phyloP scores from a whole-genome alignment of 2,329 filamentous ascomycete genomes.

The Colletotrichum orchidophilum region DNA sequence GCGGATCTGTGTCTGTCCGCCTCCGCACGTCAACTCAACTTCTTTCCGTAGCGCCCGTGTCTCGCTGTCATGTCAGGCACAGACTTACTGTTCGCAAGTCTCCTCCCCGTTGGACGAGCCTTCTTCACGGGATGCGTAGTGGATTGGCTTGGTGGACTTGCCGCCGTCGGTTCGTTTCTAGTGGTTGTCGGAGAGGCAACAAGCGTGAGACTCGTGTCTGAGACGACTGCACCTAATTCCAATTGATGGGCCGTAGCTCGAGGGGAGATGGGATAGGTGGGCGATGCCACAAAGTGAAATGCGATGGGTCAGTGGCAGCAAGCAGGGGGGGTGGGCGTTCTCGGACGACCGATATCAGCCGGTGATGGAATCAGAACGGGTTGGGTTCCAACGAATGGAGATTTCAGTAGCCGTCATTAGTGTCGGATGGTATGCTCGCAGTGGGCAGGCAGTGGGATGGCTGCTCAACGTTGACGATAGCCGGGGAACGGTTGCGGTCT shows the following conservation, averaged over 20 bases:
- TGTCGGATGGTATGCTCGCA: neutral
- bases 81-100: constrained; percentile 29
- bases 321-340: neutral
- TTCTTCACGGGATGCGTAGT: constrained; percentile 11
- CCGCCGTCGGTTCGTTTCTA: constrained; percentile 16
- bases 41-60: constrained; percentile 31
- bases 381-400: neutral
- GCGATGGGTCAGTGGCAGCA: constrained; percentile 1
- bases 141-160: neutral
- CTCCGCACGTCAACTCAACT: constrained; percentile 26
- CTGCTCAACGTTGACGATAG: constrained; percentile 26
- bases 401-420: neutral
- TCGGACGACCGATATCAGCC: neutral
- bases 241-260: neutral
- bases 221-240: constrained; percentile 11
- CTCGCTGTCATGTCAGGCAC: constrained; percentile 34
- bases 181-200: constrained; percentile 17
- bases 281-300: neutral
- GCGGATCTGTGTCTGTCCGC: constrained; percentile 27
- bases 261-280: neutral
- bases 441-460: constrained; percentile 2
- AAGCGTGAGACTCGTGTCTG: constrained; percentile 31
- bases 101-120: constrained; percentile 4
- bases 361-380: neutral
- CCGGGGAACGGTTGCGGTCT: constrained; percentile 32